Percentiles rank a stretch among this genome's conserved stretches.
Evolutionary conservation across 139 green algal species (phyloP).

Genomic region (Pedinophyceae sp.): DNA sequence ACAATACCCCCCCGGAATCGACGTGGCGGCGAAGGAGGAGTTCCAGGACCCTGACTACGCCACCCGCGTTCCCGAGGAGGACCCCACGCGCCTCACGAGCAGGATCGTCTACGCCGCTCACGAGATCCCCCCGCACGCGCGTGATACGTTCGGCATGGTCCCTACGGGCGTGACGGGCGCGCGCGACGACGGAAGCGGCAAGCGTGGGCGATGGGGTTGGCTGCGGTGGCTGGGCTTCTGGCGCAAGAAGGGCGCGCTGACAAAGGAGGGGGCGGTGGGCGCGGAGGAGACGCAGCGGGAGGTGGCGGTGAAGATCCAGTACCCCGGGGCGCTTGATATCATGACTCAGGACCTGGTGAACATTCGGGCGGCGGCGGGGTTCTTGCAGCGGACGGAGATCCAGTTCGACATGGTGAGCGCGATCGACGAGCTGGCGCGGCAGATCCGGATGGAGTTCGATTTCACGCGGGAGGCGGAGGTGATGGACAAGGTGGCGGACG

Average conservation of each 20-base stretch:
- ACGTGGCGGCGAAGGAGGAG: not conserved
- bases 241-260: too few species aligned
- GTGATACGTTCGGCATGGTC: too few species aligned
- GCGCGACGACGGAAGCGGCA: too few species aligned
- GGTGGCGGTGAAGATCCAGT: conserved; percentile 44
- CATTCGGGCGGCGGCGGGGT: conserved; percentile 43
- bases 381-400: conserved; percentile 45
- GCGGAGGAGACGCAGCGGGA: not conserved
- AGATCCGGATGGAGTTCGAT: conserved; percentile 81
- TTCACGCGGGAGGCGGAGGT: conserved; percentile 70
- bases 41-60: not conserved
- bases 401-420: conserved; percentile 79
- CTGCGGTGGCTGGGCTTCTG: too few species aligned
- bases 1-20: too few species aligned
- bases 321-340: conserved; percentile 49
- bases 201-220: too few species aligned
- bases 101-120: too few species aligned
- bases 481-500: conserved; percentile 61
- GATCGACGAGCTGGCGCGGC: conserved; percentile 71
- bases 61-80: not conserved
- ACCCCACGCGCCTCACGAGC: not conserved
- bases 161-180: too few species aligned
- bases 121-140: too few species aligned
- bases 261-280: not conserved
- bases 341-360: conserved; percentile 72